phyloP scores from a whole-genome alignment of 1,139 yeast species.

The Candida dubliniensis region DNA sequence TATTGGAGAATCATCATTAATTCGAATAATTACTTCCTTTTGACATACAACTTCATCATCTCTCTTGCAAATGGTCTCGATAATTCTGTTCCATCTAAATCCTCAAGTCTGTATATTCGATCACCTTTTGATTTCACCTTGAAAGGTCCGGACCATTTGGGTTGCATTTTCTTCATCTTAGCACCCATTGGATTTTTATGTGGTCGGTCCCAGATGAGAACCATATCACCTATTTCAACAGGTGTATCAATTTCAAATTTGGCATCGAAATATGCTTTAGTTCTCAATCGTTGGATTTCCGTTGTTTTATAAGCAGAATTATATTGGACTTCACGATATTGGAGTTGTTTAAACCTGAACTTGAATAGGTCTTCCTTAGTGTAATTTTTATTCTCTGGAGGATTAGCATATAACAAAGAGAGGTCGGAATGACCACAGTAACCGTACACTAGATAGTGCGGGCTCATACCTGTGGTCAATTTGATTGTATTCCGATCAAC shows the following conservation, averaged over 20 bases:
- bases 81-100: not conserved
- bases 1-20: not conserved
- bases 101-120: not conserved
- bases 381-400: no score
- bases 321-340: conserved; percentile 1
- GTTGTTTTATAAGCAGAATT: not conserved
- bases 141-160: conserved; percentile 5
- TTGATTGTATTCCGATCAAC: no score
- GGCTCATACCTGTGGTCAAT: no score
- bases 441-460: no score
- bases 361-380: no score
- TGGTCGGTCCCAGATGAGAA: conserved; percentile 3
- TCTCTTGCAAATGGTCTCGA: not conserved
- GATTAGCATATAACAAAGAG: no score
- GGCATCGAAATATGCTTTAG: not conserved
- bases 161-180: not conserved
- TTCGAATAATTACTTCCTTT: not conserved
- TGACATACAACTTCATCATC: not conserved
- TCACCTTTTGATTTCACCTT: conserved; percentile 1
- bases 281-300: not conserved
- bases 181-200: not conserved
- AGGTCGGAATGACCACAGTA: no score
- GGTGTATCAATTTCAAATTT: not conserved
- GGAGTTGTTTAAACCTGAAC: conserved; percentile 2
- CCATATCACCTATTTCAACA: conserved; percentile 1